phyloP scores from a whole-genome alignment of 1,139 yeast species.

The Diutina rugosa region DNA sequence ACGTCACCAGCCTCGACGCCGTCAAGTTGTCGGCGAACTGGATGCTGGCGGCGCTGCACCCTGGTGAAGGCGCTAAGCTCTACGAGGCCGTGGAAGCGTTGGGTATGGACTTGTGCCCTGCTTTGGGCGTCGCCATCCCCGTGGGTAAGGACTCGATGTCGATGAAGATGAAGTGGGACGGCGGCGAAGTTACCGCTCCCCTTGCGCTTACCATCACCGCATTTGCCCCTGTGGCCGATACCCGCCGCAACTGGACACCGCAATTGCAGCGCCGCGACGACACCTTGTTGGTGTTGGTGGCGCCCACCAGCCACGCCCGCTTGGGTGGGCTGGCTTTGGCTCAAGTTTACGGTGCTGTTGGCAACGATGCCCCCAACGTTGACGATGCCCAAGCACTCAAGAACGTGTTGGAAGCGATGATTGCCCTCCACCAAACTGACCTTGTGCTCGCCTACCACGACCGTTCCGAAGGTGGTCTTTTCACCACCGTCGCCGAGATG shows the following conservation, averaged over 20 bases:
- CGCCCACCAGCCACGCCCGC: constrained; percentile 48
- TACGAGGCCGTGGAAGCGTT: constrained; percentile 97
- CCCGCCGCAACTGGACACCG: constrained; percentile 94
- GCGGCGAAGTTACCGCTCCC: constrained; percentile 89
- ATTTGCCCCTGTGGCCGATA: constrained; percentile 75
- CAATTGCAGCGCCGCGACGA: constrained; percentile 33
- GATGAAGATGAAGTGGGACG: constrained; percentile 97
- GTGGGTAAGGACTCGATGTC: constrained; percentile 99
- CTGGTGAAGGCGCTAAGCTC: constrained; percentile 90
- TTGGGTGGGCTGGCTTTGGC: constrained; percentile 94
- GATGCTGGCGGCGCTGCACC: constrained; percentile 97
- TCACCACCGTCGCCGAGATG: constrained; percentile 84
- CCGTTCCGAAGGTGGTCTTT: constrained; percentile 92
- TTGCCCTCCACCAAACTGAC: constrained; percentile 54
- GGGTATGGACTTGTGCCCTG: constrained; percentile 91
- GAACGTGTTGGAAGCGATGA: constrained; percentile 55
- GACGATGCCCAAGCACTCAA: constrained; percentile 54
- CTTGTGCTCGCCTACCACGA: constrained; percentile 88
- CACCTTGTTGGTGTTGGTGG: constrained; percentile 52
- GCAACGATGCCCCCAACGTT: constrained; percentile 74
- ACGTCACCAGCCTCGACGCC: constrained; percentile 59
- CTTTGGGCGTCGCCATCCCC: constrained; percentile 81
- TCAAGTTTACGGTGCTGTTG: constrained; percentile 84
- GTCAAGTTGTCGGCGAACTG: constrained; percentile 93
- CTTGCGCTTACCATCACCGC: constrained; percentile 87